These are phyloP conservation scores for Gossypium sturtianum DNA, from an alignment of 345 rosid species.

Conservation along the genomic window DNA sequence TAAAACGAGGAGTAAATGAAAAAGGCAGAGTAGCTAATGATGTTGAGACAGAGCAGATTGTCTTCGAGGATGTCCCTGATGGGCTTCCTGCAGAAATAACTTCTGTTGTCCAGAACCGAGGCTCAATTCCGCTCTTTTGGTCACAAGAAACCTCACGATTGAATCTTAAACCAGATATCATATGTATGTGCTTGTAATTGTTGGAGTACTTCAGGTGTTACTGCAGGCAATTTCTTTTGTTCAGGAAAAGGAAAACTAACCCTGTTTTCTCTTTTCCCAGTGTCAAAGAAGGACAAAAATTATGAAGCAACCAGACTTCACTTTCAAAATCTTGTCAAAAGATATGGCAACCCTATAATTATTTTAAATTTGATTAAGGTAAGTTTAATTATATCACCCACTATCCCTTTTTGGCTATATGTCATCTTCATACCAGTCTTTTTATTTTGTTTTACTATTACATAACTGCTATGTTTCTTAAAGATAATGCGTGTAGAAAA, in stretches of 20 bases:
- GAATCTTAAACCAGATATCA: slow-evolving; percentile 93
- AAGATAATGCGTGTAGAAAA: slow-evolving; percentile 1
- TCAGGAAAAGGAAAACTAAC: slow-evolving; percentile 11
- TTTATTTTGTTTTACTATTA: not conserved
- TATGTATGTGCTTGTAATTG: slow-evolving; percentile 50
- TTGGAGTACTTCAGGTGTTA: slow-evolving; percentile 8
- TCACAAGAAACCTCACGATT: slow-evolving; percentile 97
- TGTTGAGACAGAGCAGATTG: slow-evolving; percentile 98
- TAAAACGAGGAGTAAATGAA: slow-evolving; percentile 97
- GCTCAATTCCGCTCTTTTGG: slow-evolving; percentile 98
- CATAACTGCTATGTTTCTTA: slow-evolving; percentile 7
- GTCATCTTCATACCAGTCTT: not conserved
- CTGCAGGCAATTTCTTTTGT: slow-evolving; percentile 4
- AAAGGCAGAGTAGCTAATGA: slow-evolving; percentile 96
- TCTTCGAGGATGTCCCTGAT: slow-evolving; percentile 69
- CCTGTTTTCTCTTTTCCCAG: slow-evolving; percentile 30
- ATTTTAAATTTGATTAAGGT: slow-evolving; percentile 94
- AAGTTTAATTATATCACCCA: slow-evolving; percentile 18
- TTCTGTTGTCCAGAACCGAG: slow-evolving; percentile 96
- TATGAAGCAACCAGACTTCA: slow-evolving; percentile 93
- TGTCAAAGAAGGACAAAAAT: slow-evolving; percentile 80
- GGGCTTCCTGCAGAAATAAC: slow-evolving; percentile 70
- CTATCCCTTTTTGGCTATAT: slow-evolving; percentile 4
- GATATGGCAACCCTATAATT: slow-evolving; percentile 95
- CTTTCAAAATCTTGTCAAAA: slow-evolving; percentile 78